A percentile compares a stretch with the other conserved stretches of the same genome.
phyloP scores from a whole-genome alignment of 306 rosid species.

The Fagus sylvatica region DNA sequence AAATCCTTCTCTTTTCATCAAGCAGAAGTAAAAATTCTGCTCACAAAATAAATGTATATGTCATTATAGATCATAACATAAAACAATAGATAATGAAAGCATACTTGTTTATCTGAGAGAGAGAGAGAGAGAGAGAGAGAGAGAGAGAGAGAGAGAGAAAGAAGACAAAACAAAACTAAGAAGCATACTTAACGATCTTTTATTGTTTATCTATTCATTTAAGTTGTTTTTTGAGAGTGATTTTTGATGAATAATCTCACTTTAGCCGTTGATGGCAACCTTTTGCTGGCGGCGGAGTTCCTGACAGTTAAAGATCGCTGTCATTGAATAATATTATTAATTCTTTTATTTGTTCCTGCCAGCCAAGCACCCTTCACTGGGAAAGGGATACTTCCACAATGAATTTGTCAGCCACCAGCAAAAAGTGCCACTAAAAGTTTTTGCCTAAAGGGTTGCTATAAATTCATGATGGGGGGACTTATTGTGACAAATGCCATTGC shows the following conservation, averaged over 20 bases:
- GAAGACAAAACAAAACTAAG: too few relatives aligned
- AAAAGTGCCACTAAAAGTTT: too few relatives aligned
- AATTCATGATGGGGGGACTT: background rate
- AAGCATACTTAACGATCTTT: too few relatives aligned
- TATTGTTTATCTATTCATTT: too few relatives aligned
- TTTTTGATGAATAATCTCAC: background rate
- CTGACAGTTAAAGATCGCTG: background rate
- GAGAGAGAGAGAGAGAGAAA: background rate
- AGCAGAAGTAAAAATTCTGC: background rate
- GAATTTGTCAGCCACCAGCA: too few relatives aligned
- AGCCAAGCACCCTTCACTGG: too few relatives aligned
- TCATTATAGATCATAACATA: background rate
- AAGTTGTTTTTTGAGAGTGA: too few relatives aligned
- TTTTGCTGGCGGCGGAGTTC: background rate
- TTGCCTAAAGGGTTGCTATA: background rate
- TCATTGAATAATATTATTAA: background rate
- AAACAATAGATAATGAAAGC: background rate
- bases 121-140: too few relatives aligned
- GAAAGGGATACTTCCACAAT: too few relatives aligned
- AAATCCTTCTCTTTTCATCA: constrained; percentile 2
- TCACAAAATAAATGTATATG: background rate
- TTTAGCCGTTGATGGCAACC: background rate
- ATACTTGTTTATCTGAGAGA: background rate
- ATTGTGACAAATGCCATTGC: background rate
- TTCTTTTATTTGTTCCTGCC: too few relatives aligned